Conservation (phyloP, 179 eudicot genomes). For the Actinidia polygama region DNA sequence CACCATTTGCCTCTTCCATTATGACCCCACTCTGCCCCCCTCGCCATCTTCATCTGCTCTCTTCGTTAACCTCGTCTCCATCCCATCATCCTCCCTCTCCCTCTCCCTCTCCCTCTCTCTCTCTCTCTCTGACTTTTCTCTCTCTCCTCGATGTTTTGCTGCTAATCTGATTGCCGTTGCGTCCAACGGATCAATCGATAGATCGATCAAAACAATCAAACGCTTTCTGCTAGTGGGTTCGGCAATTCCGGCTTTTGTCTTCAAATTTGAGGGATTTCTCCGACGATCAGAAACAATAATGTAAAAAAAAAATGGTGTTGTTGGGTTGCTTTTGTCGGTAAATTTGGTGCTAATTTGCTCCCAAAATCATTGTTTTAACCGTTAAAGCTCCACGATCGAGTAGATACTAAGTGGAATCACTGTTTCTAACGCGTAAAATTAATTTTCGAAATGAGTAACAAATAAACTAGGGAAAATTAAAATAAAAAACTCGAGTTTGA, state of each 20-base stretch:
- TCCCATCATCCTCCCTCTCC: slow-evolving; percentile 39
- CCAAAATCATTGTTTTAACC: too few relatives aligned
- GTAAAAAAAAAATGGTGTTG: too few relatives aligned
- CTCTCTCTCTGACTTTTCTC: background rate
- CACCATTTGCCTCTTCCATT: slow-evolving; percentile 56
- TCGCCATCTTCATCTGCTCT: slow-evolving; percentile 42
- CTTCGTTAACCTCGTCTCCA: slow-evolving; percentile 45
- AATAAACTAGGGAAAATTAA: too few relatives aligned
- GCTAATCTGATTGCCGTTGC: background rate
- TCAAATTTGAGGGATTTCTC: background rate
- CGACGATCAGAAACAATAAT: background rate
- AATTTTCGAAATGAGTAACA: too few relatives aligned
- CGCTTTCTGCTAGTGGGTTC: background rate
- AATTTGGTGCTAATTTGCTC: too few relatives aligned
- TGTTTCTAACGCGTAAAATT: too few relatives aligned
- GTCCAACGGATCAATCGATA: slow-evolving; percentile 6
- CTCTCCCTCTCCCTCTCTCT: background rate
- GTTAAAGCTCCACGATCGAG: too few relatives aligned
- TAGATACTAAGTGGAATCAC: too few relatives aligned
- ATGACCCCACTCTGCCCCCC: slow-evolving; percentile 49
- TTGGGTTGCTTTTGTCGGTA: too few relatives aligned
- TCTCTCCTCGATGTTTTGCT: background rate
- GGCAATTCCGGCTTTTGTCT: background rate
- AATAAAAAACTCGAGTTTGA: too few relatives aligned
- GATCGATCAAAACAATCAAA: background rate